These are phyloP conservation scores for Sarocladiaceae sp. DNA, from an alignment of 2,329 filamentous ascomycete species.

Conservation along the genomic window DNA sequence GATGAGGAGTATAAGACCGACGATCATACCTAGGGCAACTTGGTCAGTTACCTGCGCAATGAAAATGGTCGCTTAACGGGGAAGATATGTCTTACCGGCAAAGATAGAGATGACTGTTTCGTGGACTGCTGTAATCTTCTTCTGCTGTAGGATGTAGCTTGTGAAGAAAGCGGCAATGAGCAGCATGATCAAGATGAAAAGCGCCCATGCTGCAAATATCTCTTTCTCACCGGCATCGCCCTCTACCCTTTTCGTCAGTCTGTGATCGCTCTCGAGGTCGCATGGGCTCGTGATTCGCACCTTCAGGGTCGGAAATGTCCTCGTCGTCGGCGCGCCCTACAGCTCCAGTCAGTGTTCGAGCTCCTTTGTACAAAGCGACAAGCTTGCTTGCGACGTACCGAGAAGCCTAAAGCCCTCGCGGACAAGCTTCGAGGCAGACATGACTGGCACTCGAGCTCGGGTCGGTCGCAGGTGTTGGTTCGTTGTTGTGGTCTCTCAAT, in stretches of 20 bases:
- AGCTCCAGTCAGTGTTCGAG: neutral
- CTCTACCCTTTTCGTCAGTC: slow-evolving; percentile 37
- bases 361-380: neutral
- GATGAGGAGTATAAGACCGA: slow-evolving; percentile 82
- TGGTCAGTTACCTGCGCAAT: neutral
- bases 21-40: slow-evolving; percentile 72
- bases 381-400: neutral
- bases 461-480: neutral
- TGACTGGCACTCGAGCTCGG: neutral
- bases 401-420: slow-evolving; percentile 8
- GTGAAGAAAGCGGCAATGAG: slow-evolving; percentile 94
- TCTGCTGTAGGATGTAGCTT: slow-evolving; percentile 93
- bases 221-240: slow-evolving; percentile 87
- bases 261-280: slow-evolving; percentile 8
- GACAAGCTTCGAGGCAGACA: neutral
- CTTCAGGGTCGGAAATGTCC: slow-evolving; percentile 30
- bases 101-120: slow-evolving; percentile 99
- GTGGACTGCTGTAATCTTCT: slow-evolving; percentile 95
- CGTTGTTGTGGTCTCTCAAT: neutral
- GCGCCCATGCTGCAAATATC: slow-evolving; percentile 91
- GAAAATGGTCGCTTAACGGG: neutral
- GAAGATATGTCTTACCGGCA: slow-evolving; percentile 54
- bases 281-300: slow-evolving; percentile 17
- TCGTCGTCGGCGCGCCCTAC: slow-evolving; percentile 24
- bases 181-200: slow-evolving; percentile 94